Percentiles rank a stretch among this genome's conserved stretches.
phyloP scores from a whole-genome alignment of 352 stramenopile species.

The Phytopythium aichiense region DNA sequence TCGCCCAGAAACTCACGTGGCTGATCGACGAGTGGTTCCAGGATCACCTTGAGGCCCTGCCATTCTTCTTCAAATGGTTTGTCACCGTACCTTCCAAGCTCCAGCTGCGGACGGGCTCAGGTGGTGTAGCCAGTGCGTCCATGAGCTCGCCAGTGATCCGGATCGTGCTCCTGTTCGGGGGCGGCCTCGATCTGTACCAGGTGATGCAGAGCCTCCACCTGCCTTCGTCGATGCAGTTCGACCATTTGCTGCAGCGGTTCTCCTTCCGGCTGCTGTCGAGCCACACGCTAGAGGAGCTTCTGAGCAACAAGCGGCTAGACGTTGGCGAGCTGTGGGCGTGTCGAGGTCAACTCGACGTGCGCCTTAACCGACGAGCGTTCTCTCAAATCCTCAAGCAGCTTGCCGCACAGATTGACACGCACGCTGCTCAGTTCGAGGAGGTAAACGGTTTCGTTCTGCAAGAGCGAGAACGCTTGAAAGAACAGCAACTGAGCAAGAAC shows the following conservation, averaged over 20 bases:
- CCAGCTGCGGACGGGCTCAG: slow-evolving; percentile 32
- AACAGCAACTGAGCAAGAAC: slow-evolving; percentile 10
- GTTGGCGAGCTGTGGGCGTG: slow-evolving; percentile 45
- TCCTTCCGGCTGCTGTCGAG: slow-evolving; percentile 41
- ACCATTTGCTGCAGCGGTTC: slow-evolving; percentile 46
- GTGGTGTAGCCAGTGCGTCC: slow-evolving; percentile 9
- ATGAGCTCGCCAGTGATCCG: slow-evolving; percentile 38
- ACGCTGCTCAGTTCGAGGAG: slow-evolving; percentile 22
- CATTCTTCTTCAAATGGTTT: slow-evolving; percentile 65
- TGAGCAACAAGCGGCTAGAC: slow-evolving; percentile 56
- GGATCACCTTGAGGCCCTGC: slow-evolving; percentile 53
- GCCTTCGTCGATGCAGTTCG: slow-evolving; percentile 57
- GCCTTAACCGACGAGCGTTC: slow-evolving; percentile 49
- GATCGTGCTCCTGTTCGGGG: slow-evolving; percentile 61
- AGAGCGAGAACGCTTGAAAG: slow-evolving; percentile 16
- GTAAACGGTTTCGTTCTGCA: slow-evolving; percentile 32
- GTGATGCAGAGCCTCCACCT: slow-evolving; percentile 50
- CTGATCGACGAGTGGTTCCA: slow-evolving; percentile 51
- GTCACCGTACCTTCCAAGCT: slow-evolving; percentile 49
- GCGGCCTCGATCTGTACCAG: slow-evolving; percentile 52
- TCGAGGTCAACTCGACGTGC: slow-evolving; percentile 45
- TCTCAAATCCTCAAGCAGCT: slow-evolving; percentile 51
- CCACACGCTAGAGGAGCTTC: slow-evolving; percentile 51
- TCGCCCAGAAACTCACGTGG: slow-evolving; percentile 44
- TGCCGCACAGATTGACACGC: slow-evolving; percentile 31